Base-by-base conservation (phyloP, 1,139 yeast genomes). In the Geotrichum citri-aurantii region DNA sequence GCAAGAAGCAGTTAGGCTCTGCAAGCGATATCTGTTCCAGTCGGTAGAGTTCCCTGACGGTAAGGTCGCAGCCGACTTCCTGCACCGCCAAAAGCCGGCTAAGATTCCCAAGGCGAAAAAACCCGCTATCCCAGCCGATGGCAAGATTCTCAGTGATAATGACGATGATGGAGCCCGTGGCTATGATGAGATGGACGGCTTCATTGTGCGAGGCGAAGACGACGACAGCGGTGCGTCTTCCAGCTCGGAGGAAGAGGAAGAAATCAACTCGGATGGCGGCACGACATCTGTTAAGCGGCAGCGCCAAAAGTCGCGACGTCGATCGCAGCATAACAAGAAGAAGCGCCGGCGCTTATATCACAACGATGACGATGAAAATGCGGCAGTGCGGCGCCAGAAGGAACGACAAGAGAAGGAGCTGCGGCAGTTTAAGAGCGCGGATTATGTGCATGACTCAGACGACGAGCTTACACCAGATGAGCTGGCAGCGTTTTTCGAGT, bases 401-500 rank as follows among this genome's bases (percentile, higher is more conserved):
- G 19, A 44, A 49, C 24, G 56, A 57, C 31, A 33, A 58, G 61
- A 29, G 57, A 59, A 48, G 62, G 61, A 42, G 56, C 52, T 14
- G 61, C 59, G 37, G 61, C 64, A 3, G 62, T 64, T 29, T 65
- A 65, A 54, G 67, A 64, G 49, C 27, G 17, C 57, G 1, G 85
- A 82, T 62, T 82, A 73, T 65, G 80, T 87, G 50, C 76, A 77
- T 60, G 85, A 80, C 57, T 84, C 88, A 0, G 92, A 86, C 66
- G 90, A 86, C 65, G 86, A 82, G 24, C 79, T 83, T 2, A 90
- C 85, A 64, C 83, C 77, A 19, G 91, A 85, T 58, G 67, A 77
- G 56, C 83, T 81, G 60, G 68, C 66, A 1, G 76, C 67, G 29
- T 86, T 87, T 68, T 87, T 81, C 67, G 84, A 73, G 51, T 76